Base-by-base conservation (phyloP, 2,329 filamentous ascomycete species). In the Pseudopithomyces chartarum region DNA sequence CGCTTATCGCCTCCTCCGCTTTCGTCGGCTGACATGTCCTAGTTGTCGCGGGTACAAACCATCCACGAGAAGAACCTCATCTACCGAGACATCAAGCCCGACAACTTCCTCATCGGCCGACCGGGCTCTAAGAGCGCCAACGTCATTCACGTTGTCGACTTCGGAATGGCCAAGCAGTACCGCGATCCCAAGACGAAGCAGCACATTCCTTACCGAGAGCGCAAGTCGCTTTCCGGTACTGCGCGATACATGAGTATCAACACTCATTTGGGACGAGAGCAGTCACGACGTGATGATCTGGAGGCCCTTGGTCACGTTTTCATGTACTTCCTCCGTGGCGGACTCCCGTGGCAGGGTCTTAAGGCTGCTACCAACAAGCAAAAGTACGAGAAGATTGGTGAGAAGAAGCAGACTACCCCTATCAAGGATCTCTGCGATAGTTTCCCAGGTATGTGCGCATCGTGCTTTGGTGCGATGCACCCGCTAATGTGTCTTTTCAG, bases 211-310 rank as follows among this genome's bases (percentile, higher is more conserved):
- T 98, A 98, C 78, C 87, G 95, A 71, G 95, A 98, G 81, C 87
- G 95, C 70, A 99, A 99, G 80, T 97, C 94, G 5, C 82, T 99
- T 58, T 98, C 94, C 3, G 95, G 95, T 61, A 99, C 95, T 56
- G 95, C 95, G 61, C 87, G 95, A 75, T 99, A 99, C 80, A 98
- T 98, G 95, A 96, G 92, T 81, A 98, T 99, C 86, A 99, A 99
- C 80, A 99, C 95, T 55, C 95, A 99, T 83, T 80, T 98, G 64
- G 95, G 95, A 52, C 88, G 95, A 58, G 95, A 99, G 76, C 95
- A 99, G 77, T 98, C 94, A 56, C 88, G 95, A 74, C 85, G 95
- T 78, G 95, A 99, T 76, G 95, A 99, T 76, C 83, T 99, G 57
- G 95, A 99, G 79, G 95, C 95, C 13, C 75, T 89, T 11, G 86